A percentile compares a stretch with the other conserved stretches of the same genome.
Conservation (phyloP, 306 rosid genomes). For the Glycine tomentella region DNA sequence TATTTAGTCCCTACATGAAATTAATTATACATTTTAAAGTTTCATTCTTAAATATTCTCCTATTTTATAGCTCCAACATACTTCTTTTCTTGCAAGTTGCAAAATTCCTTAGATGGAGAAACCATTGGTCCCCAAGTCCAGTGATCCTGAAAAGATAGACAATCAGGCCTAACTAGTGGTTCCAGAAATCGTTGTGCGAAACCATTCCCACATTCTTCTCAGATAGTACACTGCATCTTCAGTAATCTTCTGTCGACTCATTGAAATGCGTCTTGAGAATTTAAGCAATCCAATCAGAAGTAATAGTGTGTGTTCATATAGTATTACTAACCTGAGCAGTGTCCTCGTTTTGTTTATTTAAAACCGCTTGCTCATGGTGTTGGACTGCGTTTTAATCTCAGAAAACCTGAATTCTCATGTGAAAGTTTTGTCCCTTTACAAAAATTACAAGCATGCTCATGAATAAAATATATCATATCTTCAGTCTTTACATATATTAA, state of each 20-base stretch:
- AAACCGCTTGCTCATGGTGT: background rate
- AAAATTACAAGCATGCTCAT: slow-evolving; percentile 19
- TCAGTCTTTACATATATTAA: background rate
- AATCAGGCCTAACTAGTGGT: background rate
- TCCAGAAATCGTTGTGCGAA: slow-evolving; percentile 9
- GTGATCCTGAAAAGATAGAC: slow-evolving; percentile 19
- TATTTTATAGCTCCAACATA: background rate
- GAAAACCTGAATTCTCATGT: slow-evolving; percentile 33
- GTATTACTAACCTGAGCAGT: slow-evolving; percentile 11
- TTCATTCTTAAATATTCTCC: background rate
- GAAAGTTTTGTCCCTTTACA: slow-evolving; percentile 41
- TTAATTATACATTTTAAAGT: background rate
- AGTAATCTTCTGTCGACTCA: slow-evolving; percentile 4
- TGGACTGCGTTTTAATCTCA: slow-evolving; percentile 27
- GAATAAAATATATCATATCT: slow-evolving; percentile 6
- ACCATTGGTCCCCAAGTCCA: background rate
- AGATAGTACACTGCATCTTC: slow-evolving; percentile 15
- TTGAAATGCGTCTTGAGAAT: slow-evolving; percentile 38
- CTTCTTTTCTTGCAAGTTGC: slow-evolving; percentile 11
- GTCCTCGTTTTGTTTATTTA: background rate
- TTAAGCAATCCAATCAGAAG: slow-evolving; percentile 14
- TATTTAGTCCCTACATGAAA: background rate
- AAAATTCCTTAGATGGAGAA: background rate
- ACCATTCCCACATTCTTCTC: slow-evolving; percentile 9
- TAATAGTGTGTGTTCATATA: background rate